These are phyloP conservation scores for Rhododendron molle DNA, from an alignment of 148 eudicot species.

Conservation along the genomic window DNA sequence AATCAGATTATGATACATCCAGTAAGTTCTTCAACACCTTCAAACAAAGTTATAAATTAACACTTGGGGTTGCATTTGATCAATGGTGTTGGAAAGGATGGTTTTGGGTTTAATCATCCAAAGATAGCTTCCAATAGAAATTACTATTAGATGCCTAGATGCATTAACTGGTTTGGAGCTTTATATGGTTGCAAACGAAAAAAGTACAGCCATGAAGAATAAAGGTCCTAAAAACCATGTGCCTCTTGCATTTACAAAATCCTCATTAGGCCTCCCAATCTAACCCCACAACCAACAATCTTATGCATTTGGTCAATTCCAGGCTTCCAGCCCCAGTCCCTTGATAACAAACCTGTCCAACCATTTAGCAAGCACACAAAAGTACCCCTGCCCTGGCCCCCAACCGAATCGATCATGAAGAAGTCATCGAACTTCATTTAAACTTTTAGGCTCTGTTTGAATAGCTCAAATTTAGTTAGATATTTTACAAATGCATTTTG, in stretches of 20 bases:
- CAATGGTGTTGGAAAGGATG: neutral
- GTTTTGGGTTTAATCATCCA: neutral
- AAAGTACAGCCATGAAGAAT: neutral
- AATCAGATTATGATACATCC: neutral
- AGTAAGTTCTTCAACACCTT: neutral
- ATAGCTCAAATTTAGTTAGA: neutral
- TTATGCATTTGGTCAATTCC: neutral
- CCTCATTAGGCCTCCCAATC: conserved; percentile 9
- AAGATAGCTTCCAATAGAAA: neutral
- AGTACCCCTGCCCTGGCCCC: neutral
- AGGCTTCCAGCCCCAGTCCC: neutral
- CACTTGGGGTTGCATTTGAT: neutral
- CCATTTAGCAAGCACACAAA: neutral
- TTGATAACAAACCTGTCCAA: neutral
- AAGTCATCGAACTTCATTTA: neutral
- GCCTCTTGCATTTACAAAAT: neutral
- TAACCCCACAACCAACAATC: neutral
- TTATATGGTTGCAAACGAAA: neutral
- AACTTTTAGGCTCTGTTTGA: neutral
- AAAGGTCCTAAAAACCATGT: neutral
- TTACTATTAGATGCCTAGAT: neutral
- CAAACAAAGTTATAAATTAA: neutral
- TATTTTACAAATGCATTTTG: neutral
- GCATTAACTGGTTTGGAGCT: neutral
- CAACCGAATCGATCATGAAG: neutral